These are phyloP conservation scores for Xylaria acuta DNA, from an alignment of 495 filamentous ascomycete species.

Conservation along the genomic window DNA sequence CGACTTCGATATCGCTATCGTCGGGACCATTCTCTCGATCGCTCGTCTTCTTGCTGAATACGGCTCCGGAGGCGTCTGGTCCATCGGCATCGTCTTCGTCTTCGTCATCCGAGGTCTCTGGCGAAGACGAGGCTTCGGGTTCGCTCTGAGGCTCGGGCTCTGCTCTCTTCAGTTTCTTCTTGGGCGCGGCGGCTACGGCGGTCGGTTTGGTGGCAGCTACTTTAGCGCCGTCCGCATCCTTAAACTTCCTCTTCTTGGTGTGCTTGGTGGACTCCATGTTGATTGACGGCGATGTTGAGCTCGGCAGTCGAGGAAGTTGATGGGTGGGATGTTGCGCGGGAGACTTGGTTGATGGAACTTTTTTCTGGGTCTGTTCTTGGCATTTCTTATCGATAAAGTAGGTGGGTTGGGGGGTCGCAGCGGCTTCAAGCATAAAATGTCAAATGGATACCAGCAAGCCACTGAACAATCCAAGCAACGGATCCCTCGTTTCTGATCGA, in stretches of 20 bases:
- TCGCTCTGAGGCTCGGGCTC: slow-evolving; percentile 35
- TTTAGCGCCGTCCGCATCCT: slow-evolving; percentile 46
- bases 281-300: slow-evolving; percentile 21
- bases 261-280: slow-evolving; percentile 49
- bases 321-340: slow-evolving; percentile 14
- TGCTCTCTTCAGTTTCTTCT: slow-evolving; percentile 41
- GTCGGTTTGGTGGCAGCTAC: slow-evolving; percentile 28
- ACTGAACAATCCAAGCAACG: background rate
- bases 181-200: slow-evolving; percentile 25
- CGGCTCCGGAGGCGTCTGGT: slow-evolving; percentile 38
- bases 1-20: slow-evolving; percentile 27
- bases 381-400: slow-evolving; percentile 23
- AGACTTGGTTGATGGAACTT: slow-evolving; percentile 24
- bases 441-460: background rate
- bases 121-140: slow-evolving; percentile 19
- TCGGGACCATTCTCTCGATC: slow-evolving; percentile 33
- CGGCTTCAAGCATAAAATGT: no score
- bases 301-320: background rate
- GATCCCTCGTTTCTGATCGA: background rate
- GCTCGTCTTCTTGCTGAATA: slow-evolving; percentile 29
- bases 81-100: slow-evolving; percentile 37
- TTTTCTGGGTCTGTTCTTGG: slow-evolving; percentile 21
- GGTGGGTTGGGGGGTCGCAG: no score
- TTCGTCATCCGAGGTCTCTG: slow-evolving; percentile 15
- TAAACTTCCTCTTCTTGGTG: slow-evolving; percentile 57